Base-by-base conservation (phyloP, 176 grass and related monocot genomes). In the Oryza nivara region DNA sequence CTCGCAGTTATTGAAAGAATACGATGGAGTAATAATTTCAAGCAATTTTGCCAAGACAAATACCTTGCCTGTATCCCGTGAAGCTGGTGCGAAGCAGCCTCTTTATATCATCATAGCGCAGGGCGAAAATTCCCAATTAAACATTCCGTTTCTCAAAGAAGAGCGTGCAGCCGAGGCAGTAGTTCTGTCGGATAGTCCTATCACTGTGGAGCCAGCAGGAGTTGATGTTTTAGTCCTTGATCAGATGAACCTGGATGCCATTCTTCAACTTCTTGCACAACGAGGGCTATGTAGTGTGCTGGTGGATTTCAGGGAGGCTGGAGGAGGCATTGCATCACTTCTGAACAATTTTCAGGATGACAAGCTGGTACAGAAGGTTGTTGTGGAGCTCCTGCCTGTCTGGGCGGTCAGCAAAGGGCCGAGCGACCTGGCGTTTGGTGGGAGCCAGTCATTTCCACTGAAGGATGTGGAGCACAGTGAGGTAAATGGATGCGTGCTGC, bases 1-100 rank as follows among this genome's bases (percentile, higher is more conserved):
- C 89, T 99, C 93, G 0, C 76, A 88, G 47, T 84, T 96, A 85
- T 10, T 89, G 77, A 91, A 94, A 84, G 96, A 96, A 92, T 94
- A 92, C 0, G 93, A 99, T 23, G 93, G 91, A 1, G 67, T 99
- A 63, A 82, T 99, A 73, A 77, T 99, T 47, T 94, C 93, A 60
- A 89, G 89, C 72, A 88, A 96, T 20, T 86, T 91, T 36, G 77
- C 81, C 79, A 85, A 92, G 86, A 79, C 44, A 11, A 82, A 72
- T 4, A 43, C 49, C 25, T 86, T 96, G 16, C 91, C 88, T 44
- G 20, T 85, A 44, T 99, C 93, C 7, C n/a, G 22, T 4, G 93
- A 99, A 89, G 22, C 45, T 58, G 91, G 80, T 69, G 86, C 91
- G 30, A 89, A 95, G 14, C 93, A 94, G 78, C 96, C 96, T 68